Percentiles rank a stretch among this genome's conserved stretches.
Conservation (phyloP, 2,329 filamentous ascomycete species). For the Cryphonectria japonica region DNA sequence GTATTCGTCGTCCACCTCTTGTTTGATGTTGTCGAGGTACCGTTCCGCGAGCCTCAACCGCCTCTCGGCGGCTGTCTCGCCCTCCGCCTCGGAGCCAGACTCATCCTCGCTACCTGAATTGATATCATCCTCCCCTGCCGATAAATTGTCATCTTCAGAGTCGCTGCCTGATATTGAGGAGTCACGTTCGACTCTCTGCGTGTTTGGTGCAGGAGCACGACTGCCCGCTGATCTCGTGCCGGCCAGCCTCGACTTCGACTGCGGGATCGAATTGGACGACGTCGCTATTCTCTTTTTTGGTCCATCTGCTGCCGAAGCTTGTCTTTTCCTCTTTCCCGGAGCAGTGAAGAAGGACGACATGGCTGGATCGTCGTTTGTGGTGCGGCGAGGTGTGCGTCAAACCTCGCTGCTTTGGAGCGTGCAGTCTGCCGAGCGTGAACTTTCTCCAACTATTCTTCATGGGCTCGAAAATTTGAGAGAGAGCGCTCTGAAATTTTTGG, state of each 20-base stretch:
- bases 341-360: conserved; percentile 98
- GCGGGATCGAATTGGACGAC: conserved; percentile 45
- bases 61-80: conserved; percentile 88
- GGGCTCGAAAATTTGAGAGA: conserved; percentile 28
- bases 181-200: conserved; percentile 53
- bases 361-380: conserved; percentile 37
- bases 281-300: conserved; percentile 64
- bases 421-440: conserved; percentile 13
- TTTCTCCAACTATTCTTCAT: conserved; percentile 18
- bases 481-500: conserved; percentile 18
- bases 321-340: conserved; percentile 87
- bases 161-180: conserved; percentile 90
- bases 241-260: conserved; percentile 46
- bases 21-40: conserved; percentile 87
- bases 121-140: conserved; percentile 35
- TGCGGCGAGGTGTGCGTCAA: conserved; percentile 20
- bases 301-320: conserved; percentile 51
- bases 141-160: conserved; percentile 63
- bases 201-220: conserved; percentile 42
- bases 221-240: conserved; percentile 38
- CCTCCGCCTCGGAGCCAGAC: conserved; percentile 76
- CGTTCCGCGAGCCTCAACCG: conserved; percentile 85
- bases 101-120: conserved; percentile 51
- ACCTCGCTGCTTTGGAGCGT: conserved; percentile 34
- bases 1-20: conserved; percentile 74